Evolutionary conservation across 345 rosid species (phyloP).

Genomic region (Eucalyptus dawsonii): DNA sequence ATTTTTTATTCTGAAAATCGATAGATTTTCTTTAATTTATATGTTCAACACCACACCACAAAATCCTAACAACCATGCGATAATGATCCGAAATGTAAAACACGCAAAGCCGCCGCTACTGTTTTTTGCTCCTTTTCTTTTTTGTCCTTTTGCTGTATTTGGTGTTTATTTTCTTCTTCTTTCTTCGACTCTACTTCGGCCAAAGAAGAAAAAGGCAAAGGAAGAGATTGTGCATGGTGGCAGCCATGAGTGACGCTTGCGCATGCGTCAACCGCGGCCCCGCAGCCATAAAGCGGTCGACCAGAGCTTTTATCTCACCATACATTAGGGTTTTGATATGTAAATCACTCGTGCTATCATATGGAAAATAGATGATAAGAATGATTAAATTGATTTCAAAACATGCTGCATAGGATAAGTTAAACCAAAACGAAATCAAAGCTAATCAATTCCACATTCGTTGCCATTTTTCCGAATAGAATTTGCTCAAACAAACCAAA

Average conservation of each 20-base stretch:
- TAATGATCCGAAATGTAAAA: not conserved
- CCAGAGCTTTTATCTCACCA: not conserved
- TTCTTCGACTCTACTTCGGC: not conserved
- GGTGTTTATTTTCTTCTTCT: not conserved
- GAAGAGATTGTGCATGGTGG: not conserved
- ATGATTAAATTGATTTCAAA: not conserved
- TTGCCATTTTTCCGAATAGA: not conserved
- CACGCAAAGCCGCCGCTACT: not conserved
- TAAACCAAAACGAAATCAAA: not conserved
- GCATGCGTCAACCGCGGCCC: not conserved
- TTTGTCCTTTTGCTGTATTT: not conserved
- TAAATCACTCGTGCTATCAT: not conserved
- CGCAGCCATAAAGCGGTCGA: not conserved
- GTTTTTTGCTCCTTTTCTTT: not conserved
- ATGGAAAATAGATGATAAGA: not conserved
- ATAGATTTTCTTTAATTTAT: not conserved
- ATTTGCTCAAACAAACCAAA: not conserved
- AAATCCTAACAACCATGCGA: not conserved
- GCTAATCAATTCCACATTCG: not conserved
- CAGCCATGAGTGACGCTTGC: not conserved
- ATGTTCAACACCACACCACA: not conserved
- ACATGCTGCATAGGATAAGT: not conserved
- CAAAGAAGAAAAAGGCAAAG: not conserved
- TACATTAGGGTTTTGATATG: not conserved
- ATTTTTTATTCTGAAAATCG: not conserved